Conservation (phyloP, 2,329 filamentous ascomycete species). For the Hypocrella siamensis region DNA sequence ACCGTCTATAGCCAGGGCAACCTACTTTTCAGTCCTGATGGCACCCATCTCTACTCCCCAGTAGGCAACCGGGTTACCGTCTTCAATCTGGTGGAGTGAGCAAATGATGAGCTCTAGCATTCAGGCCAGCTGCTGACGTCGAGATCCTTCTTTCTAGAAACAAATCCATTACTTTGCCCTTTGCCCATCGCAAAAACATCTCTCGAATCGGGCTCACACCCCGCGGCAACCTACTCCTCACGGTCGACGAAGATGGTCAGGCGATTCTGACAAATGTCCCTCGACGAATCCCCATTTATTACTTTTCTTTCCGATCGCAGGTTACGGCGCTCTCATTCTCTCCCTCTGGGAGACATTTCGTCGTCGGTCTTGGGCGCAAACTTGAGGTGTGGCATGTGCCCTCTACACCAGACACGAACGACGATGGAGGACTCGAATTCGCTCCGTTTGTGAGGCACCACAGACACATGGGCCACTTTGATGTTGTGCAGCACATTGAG, state of each 20-base stretch:
- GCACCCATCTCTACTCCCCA: constrained; percentile 85
- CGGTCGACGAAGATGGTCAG: constrained; percentile 85
- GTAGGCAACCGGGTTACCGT: constrained; percentile 93
- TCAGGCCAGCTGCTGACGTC: too few relatives aligned
- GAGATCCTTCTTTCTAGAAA: constrained; percentile 37
- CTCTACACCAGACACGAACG: constrained; percentile 66
- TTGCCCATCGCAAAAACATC: constrained; percentile 91
- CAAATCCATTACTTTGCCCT: constrained; percentile 74
- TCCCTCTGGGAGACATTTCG: constrained; percentile 81
- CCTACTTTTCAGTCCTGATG: constrained; percentile 89
- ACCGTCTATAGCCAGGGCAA: constrained; percentile 98
- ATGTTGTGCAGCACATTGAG: constrained; percentile 69
- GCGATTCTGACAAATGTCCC: constrained; percentile 86
- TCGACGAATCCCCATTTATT: constrained; percentile 73
- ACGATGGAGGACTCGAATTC: constrained; percentile 76
- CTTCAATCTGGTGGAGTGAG: constrained; percentile 89
- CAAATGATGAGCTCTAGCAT: background rate
- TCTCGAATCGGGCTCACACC: constrained; percentile 76
- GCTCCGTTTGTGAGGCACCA: constrained; percentile 85
- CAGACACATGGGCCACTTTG: constrained; percentile 77
- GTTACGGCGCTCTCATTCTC: constrained; percentile 81
- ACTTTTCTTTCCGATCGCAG: constrained; percentile 83
- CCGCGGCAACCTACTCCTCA: constrained; percentile 78
- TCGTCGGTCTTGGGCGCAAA: constrained; percentile 70
- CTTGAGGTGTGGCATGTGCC: constrained; percentile 96